Evolutionary conservation across 371 early-diverging fungal species (phyloP), one percentile per base, ranked within the genome.

Genomic region (Caulochytrium protostelioides): DNA sequence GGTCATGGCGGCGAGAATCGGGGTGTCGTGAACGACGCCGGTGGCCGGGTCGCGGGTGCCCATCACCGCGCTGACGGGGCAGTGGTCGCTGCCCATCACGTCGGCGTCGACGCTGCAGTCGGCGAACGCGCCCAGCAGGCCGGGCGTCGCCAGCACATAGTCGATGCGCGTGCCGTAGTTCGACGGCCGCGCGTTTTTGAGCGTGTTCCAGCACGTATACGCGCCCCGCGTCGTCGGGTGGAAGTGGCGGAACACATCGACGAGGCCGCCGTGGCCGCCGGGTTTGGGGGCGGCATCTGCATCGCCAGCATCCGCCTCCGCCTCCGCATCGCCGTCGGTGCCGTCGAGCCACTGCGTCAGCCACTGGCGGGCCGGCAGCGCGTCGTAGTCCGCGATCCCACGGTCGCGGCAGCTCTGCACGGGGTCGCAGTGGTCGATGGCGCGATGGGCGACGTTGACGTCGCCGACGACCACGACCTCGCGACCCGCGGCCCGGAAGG

Each of bases 81-180:
- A 84, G 47, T 89, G 90, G 50, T 89, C 90, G n/a, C 76, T 75
- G 1, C 90, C 90, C 39, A 69, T 43, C 3, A 81, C 49, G 4
- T 72, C 42, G 6, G 72, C 52, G 17, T 64, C 57, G 12, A 81
- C 65, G 38, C 72, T 62, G 19, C 70, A 55, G 23, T 46, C 59
- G 14, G 50, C 50, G 37, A 78, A 54, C 61, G 61, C 65, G 2
- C 60, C 54, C 6, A 59, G 16, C 1, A 85, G 36, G 0, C 49
- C 64, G n/a, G 43, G 38, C 1, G 76, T 64, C 0, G 59, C 62
- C 8, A 84, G 59, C n/a, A 84, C 60, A 40, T 76, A 83, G 42
- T 89, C 90, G 28, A 89, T 66, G 0, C 90, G 62, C 0, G 81
- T 78, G 28, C 35, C 34, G 32, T 40, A 49, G 28, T 53, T 53